Conservation (phyloP, 225 moss, liverwort and hornwort genomes). For the Anthoceros angustus region DNA sequence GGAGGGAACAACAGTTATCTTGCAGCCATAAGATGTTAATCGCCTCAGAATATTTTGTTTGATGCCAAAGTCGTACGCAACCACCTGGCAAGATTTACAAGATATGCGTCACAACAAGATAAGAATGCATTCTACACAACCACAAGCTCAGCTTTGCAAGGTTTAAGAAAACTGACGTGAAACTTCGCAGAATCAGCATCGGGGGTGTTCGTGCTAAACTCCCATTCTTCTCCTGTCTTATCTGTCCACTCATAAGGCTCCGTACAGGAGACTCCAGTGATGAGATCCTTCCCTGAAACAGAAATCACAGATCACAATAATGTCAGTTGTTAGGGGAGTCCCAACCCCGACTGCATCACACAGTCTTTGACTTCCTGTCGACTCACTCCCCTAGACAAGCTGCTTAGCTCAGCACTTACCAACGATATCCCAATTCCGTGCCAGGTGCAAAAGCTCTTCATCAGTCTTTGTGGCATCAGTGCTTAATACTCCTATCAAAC, state of each 20-base stretch:
- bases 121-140: background rate
- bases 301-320: background rate
- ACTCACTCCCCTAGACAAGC: background rate
- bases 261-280: slow-evolving; percentile 70
- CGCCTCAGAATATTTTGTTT: slow-evolving; percentile 87
- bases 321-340: background rate
- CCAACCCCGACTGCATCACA: background rate
- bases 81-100: slow-evolving; percentile 31
- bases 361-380: background rate
- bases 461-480: slow-evolving; percentile 65
- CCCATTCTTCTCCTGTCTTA: slow-evolving; percentile 69
- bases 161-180: slow-evolving; percentile 28
- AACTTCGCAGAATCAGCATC: slow-evolving; percentile 20
- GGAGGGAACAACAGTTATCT: slow-evolving; percentile 86
- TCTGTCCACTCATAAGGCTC: slow-evolving; percentile 79
- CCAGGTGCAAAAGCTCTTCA: slow-evolving; percentile 50
- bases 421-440: slow-evolving; percentile 70
- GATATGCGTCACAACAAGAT: slow-evolving; percentile 5
- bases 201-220: slow-evolving; percentile 47
- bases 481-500: slow-evolving; percentile 75
- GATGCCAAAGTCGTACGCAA: slow-evolving; percentile 80
- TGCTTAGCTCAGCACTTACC: slow-evolving; percentile 20
- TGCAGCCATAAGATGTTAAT: slow-evolving; percentile 78
- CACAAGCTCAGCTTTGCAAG: slow-evolving; percentile 5
- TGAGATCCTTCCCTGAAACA: slow-evolving; percentile 70